Base-by-base conservation (phyloP, 129 eudicot species). In the Tagetes patula region DNA sequence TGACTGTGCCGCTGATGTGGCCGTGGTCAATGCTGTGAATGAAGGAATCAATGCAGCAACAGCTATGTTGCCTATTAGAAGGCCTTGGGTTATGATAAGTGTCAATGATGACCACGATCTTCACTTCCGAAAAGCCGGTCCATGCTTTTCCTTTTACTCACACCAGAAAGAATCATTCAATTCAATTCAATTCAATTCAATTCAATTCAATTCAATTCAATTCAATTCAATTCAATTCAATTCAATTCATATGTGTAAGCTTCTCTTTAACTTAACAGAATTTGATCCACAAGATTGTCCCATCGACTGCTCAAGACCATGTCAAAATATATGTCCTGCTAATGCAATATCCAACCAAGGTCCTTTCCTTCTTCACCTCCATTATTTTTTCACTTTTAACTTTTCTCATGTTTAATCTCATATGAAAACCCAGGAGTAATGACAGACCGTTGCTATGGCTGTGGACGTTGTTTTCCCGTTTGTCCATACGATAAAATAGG, bases 401-500 rank as follows among this genome's bases (percentile, higher is more conserved):
- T 45, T 50, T 13, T 42, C 68, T 12, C 7, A 20, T 63, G 56
- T 34, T 34, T 30, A 69, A 74, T 75, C 30, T 59, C 63, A 61
- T 70, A 70, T 81, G 84, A 81, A 89, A 81, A 89, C 96, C 84
- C 80, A 69, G 98, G 96, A 59, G 97, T 94, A 46, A 68, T 83
- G 5, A 85, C 92, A 58, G 96, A 90, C 50, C 91, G 97, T 63
- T 94, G 98, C 82, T 94, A 94, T 71, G 97, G 98, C 48, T 94
- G 98, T 79, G 98, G 98, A 13, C 93, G 98, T 42, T 94, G 98
- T 87, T 80, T 88, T 53, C 91, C 96, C 1, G 78, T 90, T 61
- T 94, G 98, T 68, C 98, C 98, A 30, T 94, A 87, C n/a, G 98
- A 94, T 76, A 94, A 94, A 84, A 94, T 94, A 86, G 86, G 98